Evolutionary conservation across 306 rosid genomes (phyloP).

Genomic region (Trifolium subterraneum): DNA sequence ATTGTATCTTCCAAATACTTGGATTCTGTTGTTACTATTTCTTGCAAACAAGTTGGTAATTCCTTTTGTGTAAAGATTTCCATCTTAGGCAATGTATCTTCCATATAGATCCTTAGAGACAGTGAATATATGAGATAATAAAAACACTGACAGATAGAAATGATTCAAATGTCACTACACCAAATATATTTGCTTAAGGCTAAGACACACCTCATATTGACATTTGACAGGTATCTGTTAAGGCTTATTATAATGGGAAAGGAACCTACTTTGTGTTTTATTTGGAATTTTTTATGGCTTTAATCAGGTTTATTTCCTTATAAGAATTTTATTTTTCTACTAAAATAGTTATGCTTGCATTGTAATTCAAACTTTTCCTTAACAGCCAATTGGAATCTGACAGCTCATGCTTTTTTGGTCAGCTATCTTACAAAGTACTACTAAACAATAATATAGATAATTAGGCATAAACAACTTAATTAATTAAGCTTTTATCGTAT

Average conservation of each 20-base stretch:
- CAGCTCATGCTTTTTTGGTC: conserved; percentile 55
- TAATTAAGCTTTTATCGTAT: too few species aligned
- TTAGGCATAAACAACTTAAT: neutral
- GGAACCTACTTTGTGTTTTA: conserved; percentile 52
- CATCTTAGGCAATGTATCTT: conserved; percentile 62
- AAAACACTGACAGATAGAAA: conserved; percentile 47
- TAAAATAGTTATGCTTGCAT: conserved; percentile 51
- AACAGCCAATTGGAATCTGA: conserved; percentile 55
- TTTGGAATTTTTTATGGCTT: conserved; percentile 38
- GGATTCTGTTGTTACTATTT: conserved; percentile 58
- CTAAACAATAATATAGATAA: conserved; percentile 33
- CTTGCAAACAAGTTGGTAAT: conserved; percentile 59
- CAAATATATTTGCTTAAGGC: conserved; percentile 43
- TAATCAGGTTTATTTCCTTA: conserved; percentile 31
- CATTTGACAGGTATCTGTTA: conserved; percentile 49
- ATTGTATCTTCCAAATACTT: conserved; percentile 56
- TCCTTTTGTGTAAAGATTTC: conserved; percentile 61
- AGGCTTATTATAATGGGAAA: conserved; percentile 42
- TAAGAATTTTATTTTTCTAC: conserved; percentile 52
- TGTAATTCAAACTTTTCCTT: conserved; percentile 48
- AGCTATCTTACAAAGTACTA: conserved; percentile 51
- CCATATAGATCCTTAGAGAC: conserved; percentile 49
- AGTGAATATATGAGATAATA: conserved; percentile 36
- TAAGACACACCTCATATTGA: conserved; percentile 49
- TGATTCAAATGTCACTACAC: conserved; percentile 46